Evolutionary conservation across 495 filamentous ascomycete species (phyloP).

Genomic region (Glarea lozoyensis): DNA sequence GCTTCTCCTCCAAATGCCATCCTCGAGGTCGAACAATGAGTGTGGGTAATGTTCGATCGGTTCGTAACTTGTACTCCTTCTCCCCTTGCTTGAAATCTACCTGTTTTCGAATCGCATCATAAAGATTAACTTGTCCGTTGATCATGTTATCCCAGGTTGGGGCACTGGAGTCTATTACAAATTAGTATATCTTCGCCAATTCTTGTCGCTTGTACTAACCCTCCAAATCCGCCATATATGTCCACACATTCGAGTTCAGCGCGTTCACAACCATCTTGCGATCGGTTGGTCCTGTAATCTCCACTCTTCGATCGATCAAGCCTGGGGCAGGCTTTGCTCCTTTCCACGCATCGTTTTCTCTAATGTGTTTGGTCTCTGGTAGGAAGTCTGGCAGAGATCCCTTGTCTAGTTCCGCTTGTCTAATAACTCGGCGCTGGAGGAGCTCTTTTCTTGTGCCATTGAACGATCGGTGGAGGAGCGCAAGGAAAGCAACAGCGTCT

Average conservation of each 20-base stretch:
- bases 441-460: conserved; percentile 83
- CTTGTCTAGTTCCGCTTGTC: conserved; percentile 92
- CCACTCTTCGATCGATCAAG: conserved; percentile 88
- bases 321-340: conserved; percentile 90
- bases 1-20: conserved; percentile 97
- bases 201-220: conserved; percentile 52
- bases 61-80: conserved; percentile 97
- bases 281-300: conserved; percentile 97
- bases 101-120: conserved; percentile 90
- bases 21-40: conserved; percentile 82
- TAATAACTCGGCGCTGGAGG: conserved; percentile 73
- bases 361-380: conserved; percentile 91
- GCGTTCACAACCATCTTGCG: conserved; percentile 99
- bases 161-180: conserved; percentile 75
- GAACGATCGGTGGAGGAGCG: conserved; percentile 90
- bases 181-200: conserved; percentile 3
- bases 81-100: conserved; percentile 93
- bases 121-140: conserved; percentile 95
- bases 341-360: conserved; percentile 90
- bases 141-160: conserved; percentile 99
- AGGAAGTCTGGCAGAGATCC: conserved; percentile 91
- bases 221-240: conserved; percentile 99
- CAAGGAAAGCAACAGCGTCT: conserved; percentile 85
- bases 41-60: conserved; percentile 69
- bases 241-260: conserved; percentile 94